Conservation (phyloP, 176 grass and related monocot species). For the Eremochloa ophiuroides region DNA sequence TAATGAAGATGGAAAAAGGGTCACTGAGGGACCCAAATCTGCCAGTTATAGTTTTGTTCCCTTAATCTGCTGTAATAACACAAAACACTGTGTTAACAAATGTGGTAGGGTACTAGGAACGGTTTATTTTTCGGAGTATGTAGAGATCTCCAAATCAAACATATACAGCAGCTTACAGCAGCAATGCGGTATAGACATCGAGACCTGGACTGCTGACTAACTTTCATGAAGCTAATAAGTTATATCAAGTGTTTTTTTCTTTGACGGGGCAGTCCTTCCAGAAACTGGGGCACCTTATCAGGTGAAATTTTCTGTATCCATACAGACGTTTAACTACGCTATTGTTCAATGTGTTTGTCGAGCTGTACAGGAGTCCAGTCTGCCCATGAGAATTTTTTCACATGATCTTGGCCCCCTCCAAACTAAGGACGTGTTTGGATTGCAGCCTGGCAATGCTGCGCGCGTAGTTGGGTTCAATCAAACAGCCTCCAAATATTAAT, state of each 20-base stretch:
- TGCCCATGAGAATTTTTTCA: neutral
- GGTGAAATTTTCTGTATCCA: neutral
- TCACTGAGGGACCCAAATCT: neutral
- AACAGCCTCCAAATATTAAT: no score
- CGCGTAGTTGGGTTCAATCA: no score
- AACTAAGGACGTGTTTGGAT: no score
- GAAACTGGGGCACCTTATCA: neutral
- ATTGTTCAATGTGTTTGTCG: neutral
- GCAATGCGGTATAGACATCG: neutral
- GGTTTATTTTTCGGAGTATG: neutral
- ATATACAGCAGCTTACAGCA: neutral
- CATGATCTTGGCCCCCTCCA: no score
- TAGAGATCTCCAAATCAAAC: neutral
- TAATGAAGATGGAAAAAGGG: neutral
- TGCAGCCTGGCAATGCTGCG: no score
- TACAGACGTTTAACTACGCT: neutral
- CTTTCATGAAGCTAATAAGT: neutral
- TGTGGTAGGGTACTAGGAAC: neutral
- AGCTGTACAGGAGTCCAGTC: neutral
- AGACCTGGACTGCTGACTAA: neutral
- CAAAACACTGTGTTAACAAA: conserved; percentile 1
- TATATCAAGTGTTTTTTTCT: neutral
- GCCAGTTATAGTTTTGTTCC: neutral
- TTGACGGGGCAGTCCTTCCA: no score
- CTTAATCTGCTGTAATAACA: conserved; percentile 25